phyloP scores from a whole-genome alignment of 805 yeast genomes.

The Candida palmyrensis region DNA sequence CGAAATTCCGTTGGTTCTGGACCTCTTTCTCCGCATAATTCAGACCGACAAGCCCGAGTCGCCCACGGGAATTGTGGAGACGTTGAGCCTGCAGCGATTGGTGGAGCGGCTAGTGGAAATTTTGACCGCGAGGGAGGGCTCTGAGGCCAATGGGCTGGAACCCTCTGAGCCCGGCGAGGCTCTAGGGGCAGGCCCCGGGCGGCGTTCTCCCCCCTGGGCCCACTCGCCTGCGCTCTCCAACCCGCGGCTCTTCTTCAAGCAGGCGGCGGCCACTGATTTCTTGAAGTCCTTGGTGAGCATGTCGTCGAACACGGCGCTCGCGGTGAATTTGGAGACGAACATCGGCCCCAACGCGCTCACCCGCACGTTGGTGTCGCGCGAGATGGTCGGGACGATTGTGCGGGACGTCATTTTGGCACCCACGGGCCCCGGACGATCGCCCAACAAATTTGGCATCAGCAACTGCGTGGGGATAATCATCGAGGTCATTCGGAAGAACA shows the following conservation, averaged over 20 bases:
- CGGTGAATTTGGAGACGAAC: slow-evolving; percentile 81
- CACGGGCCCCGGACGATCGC: too few relatives aligned
- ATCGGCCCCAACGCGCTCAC: slow-evolving; percentile 96
- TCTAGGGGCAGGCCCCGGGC: too few relatives aligned
- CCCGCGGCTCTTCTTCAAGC: slow-evolving; percentile 44
- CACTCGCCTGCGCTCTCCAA: slow-evolving; percentile 19
- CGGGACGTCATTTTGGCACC: slow-evolving; percentile 56
- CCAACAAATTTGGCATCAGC: slow-evolving; percentile 81
- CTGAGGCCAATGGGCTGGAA: too few relatives aligned
- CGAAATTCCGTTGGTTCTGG: slow-evolving; percentile 93
- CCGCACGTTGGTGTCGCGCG: slow-evolving; percentile 78
- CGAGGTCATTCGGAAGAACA: slow-evolving; percentile 91
- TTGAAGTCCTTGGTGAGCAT: slow-evolving; percentile 90
- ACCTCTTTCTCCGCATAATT: slow-evolving; percentile 79
- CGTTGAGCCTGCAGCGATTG: slow-evolving; percentile 65
- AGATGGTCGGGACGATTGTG: slow-evolving; percentile 61
- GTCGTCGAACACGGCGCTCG: slow-evolving; percentile 70
- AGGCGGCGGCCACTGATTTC: slow-evolving; percentile 93
- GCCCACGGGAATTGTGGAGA: slow-evolving; percentile 81
- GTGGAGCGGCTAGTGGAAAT: slow-evolving; percentile 69
- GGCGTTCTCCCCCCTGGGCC: too few relatives aligned
- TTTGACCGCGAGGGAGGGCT: slow-evolving; percentile 55
- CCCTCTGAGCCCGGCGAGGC: slow-evolving; percentile 37
- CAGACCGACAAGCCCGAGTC: slow-evolving; percentile 89
- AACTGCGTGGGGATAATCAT: slow-evolving; percentile 94